A percentile compares a stretch with the other conserved stretches of the same genome.
Conservation (phyloP, 2,329 filamentous ascomycete species). For the Pyricularia grisea region DNA sequence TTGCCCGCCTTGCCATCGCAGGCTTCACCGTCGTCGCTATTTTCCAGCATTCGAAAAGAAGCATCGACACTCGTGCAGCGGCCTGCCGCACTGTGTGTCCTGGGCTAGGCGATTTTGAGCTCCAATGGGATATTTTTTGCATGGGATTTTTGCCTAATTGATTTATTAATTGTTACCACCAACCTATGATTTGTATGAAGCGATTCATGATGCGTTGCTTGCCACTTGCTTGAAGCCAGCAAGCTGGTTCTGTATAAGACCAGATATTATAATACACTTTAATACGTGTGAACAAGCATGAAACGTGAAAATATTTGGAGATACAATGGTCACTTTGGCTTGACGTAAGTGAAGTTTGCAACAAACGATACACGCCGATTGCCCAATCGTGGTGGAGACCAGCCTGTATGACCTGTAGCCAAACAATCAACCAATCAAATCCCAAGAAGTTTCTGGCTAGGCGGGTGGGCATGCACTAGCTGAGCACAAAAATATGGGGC, state of each 20-base stretch:
- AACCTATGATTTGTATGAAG: neutral
- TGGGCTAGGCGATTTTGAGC: neutral
- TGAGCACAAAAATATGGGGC: neutral
- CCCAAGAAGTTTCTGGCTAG: neutral
- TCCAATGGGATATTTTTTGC: neutral
- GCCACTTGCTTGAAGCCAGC: neutral
- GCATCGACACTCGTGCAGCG: neutral
- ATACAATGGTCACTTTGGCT: neutral
- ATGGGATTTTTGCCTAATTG: neutral
- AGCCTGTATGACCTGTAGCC: neutral
- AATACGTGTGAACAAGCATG: neutral
- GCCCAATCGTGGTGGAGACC: neutral
- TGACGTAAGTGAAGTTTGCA: neutral
- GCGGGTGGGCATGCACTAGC: neutral
- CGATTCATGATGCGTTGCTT: neutral
- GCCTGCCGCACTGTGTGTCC: neutral
- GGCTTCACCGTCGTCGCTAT: neutral
- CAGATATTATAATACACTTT: neutral
- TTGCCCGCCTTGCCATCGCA: neutral
- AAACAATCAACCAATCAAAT: neutral
- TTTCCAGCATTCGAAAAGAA: neutral
- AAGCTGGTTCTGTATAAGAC: neutral
- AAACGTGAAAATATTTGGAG: neutral
- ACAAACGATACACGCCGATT: neutral
- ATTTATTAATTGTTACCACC: neutral